Base-by-base conservation (phyloP, 2,329 filamentous ascomycete genomes). In the Mariannaea elegans region DNA sequence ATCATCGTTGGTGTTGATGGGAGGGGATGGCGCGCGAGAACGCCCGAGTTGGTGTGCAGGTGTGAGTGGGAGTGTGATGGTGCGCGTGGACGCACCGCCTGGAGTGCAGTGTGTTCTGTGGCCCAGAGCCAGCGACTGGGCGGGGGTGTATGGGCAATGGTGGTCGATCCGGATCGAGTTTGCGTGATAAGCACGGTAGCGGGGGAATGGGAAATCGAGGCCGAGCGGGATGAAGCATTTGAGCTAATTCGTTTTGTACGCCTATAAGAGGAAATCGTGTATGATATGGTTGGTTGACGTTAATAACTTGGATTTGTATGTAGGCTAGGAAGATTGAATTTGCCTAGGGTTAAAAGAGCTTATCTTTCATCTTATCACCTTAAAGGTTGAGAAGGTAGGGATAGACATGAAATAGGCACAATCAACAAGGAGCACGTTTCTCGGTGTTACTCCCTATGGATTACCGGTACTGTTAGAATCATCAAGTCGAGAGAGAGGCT, bases 121-220 rank as follows among this genome's bases (percentile, higher is more conserved):
- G 56, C 31, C 41, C n/a, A 36, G 48, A 49, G 45, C 14, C 29
- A 36, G 31, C 51, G 41, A 44, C 23, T 34, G 36, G 7, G 32
- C 13, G 5, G 32, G 54, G 55, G 45, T 41, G 14, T 47, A 38
- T 52, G 47, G 48, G 48, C n/a, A 31, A 41, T 41, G 39, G 32
- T 36, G 27, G 7, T 7, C 32, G 32, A 36, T 36, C 13, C 32
- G 32, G 32, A 36, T 36, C 32, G 32, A 36, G 10, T 27, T 27
- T 27, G 24, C 24, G 6, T 13, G 14, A 36, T 14, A 36, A 36
- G 32, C n/a, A n/a, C n/a, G n/a, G n/a, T n/a, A n/a, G n/a, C n/a
- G n/a, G n/a, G n/a, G n/a, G n/a, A 31, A 31, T 31, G 7, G 27
- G 27, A 36, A n/a, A 36, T 4, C 7, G 14, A 9, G 32, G 32